Base-by-base conservation (phyloP, 768 basidiomycete genomes). In the Termitomyces heimii region DNA sequence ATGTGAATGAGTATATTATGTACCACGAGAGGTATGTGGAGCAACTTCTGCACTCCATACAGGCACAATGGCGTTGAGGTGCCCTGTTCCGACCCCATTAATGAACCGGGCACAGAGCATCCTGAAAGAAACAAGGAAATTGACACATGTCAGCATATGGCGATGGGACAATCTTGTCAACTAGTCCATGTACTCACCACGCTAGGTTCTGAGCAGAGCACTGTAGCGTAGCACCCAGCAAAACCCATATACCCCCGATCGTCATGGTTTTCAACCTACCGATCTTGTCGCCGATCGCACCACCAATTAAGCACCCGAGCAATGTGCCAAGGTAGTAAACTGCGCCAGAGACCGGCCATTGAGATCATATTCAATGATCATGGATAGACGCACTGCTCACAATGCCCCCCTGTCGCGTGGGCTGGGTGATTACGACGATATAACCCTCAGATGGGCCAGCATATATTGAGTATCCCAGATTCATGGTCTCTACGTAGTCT, bases 11-110 rank as follows among this genome's bases (percentile, higher is more conserved):
- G 8, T 20, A 20, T 44, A 5, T 18, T 22, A 35, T 58, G 28
- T 44, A 67, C 71, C 71, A 58, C 76, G 57, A 48, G 75, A 75
- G 13, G 75, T 78, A 52, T 77, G 75, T 12, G 74, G 72, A 3
- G 76, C 75, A 3, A 77, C 75, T 59, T 77, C 75, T 3, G 76
- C 76, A 49, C 72, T 73, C 75, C 76, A 76, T 2, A 77, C 75
- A 1, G 76, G 76, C 2, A 77, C 76, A 50, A 77, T 74, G 12
- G 74, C 75, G 54, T 77, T 78, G 46, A 78, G 65, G 62, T 67
- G 67, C 2, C 77, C 77, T 9, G 77, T 78, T 43, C 77, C 76
- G 24, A 77, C 73, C 20, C 74, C 77, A 60, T 75, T 76, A 47
- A 78, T 68, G 24, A 78, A 64, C 35, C 76, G 74, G 3, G 76